Evolutionary conservation across 2,329 filamentous ascomycete species (phyloP).

Genomic region (Rutstroemia sydowiana): DNA sequence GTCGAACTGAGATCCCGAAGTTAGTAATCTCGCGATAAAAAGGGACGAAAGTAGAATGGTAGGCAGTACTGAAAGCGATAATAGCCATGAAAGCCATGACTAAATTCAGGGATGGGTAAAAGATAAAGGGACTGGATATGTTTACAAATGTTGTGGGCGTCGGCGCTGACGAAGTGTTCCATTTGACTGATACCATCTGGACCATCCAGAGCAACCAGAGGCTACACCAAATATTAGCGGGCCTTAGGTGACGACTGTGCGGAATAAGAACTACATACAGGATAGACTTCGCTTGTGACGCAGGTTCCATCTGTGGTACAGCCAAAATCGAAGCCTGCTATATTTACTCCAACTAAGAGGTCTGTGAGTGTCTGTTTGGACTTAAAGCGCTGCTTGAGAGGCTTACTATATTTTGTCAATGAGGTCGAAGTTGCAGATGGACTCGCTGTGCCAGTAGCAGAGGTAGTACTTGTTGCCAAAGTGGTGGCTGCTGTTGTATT

Average conservation of each 20-base stretch:
- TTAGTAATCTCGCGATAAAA: too few relatives aligned
- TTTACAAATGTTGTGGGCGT: constrained; percentile 33
- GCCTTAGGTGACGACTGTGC: background rate
- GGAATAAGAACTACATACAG: constrained; percentile 8
- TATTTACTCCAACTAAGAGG: constrained; percentile 21
- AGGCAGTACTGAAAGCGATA: too few relatives aligned
- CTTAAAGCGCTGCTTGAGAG: background rate
- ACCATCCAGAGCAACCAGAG: constrained; percentile 27
- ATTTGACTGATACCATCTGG: constrained; percentile 28
- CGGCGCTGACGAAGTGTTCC: constrained; percentile 35
- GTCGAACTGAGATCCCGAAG: constrained; percentile 32
- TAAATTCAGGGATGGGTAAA: constrained; percentile 20
- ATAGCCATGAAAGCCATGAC: constrained; percentile 32
- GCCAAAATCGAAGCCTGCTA: constrained; percentile 41
- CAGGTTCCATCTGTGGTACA: constrained; percentile 36
- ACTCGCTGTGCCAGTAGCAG: background rate
- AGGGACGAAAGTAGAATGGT: too few relatives aligned
- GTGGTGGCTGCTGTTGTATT: background rate
- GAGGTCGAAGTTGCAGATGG: background rate
- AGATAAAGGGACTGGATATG: too few relatives aligned
- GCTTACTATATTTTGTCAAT: constrained; percentile 18
- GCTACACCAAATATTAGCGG: constrained; percentile 8
- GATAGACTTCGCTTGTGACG: constrained; percentile 25
- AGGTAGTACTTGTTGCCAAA: background rate
- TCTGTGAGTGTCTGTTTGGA: background rate